phyloP scores from a whole-genome alignment of 192 early-diverging fungal genomes.

The Piromyces finnis region DNA sequence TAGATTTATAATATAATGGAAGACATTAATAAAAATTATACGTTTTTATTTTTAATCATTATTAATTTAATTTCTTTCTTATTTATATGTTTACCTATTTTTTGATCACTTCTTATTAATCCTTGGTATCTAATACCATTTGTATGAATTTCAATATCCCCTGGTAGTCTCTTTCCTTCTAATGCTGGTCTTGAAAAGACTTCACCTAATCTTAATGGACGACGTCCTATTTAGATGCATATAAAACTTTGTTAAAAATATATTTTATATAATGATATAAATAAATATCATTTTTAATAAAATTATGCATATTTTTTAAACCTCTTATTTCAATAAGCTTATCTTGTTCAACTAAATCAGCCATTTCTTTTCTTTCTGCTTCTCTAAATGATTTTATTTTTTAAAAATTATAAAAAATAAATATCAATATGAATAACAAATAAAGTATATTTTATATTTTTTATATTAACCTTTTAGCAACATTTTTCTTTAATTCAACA shows the following conservation, averaged over 20 bases:
- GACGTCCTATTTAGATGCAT: conserved; percentile 9
- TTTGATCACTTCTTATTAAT: conserved; percentile 44
- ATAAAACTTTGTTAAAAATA: too few relatives aligned
- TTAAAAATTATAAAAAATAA: not conserved
- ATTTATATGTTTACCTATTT: conserved; percentile 33
- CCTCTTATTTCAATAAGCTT: conserved; percentile 61
- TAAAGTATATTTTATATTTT: not conserved
- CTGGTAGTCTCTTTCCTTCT: conserved; percentile 77
- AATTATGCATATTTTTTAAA: not conserved
- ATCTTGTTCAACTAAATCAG: conserved; percentile 89
- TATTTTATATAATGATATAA: too few relatives aligned
- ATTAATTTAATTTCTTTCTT: too few relatives aligned
- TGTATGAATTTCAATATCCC: conserved; percentile 89
- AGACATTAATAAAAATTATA: not conserved
- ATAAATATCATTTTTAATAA: too few relatives aligned
- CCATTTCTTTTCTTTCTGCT: conserved; percentile 84
- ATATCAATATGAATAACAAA: not conserved
- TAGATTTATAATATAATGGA: not conserved
- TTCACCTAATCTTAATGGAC: conserved; percentile 64
- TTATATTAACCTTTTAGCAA: conserved; percentile 45
- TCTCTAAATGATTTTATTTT: conserved; percentile 25
- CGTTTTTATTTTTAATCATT: too few relatives aligned
- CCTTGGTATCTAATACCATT: conserved; percentile 90
- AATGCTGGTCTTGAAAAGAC: conserved; percentile 81
- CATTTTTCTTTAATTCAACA: conserved; percentile 78